These are phyloP conservation scores for Exsudoporus frostii DNA, from an alignment of 768 basidiomycete genomes.

Conservation along the genomic window DNA sequence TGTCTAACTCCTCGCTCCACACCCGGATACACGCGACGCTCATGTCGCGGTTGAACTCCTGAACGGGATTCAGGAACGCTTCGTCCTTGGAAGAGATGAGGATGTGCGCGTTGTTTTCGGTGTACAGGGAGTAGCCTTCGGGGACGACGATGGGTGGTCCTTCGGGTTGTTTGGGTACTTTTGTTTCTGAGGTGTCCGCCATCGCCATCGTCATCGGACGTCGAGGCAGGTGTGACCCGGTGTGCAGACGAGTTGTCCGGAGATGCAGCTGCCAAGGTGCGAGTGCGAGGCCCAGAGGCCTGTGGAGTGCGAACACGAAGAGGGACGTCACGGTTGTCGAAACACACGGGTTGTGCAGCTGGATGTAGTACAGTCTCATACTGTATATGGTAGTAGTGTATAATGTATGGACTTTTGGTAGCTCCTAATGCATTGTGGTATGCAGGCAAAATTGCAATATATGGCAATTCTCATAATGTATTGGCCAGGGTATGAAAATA, in stretches of 20 bases:
- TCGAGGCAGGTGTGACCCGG: neutral
- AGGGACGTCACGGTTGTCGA: slow-evolving; percentile 18
- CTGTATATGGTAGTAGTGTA: too few relatives aligned
- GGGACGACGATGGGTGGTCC: slow-evolving; percentile 47
- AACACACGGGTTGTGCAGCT: neutral
- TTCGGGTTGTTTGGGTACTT: neutral
- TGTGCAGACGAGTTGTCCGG: slow-evolving; percentile 2
- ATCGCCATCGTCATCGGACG: slow-evolving; percentile 7
- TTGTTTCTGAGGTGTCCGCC: neutral
- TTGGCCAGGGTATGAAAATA: too few relatives aligned
- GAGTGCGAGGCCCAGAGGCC: slow-evolving; percentile 30
- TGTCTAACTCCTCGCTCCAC: slow-evolving; percentile 77
- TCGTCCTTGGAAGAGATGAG: slow-evolving; percentile 52
- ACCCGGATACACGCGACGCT: slow-evolving; percentile 87
- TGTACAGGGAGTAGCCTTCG: slow-evolving; percentile 73
- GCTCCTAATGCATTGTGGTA: too few relatives aligned
- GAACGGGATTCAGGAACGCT: slow-evolving; percentile 95
- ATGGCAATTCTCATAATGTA: too few relatives aligned
- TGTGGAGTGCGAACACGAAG: slow-evolving; percentile 12
- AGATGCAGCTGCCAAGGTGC: neutral
- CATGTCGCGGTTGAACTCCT: slow-evolving; percentile 96
- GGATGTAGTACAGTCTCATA: too few relatives aligned
- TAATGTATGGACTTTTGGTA: too few relatives aligned
- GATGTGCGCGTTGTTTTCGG: slow-evolving; percentile 79
- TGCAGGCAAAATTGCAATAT: too few relatives aligned